phyloP scores from a whole-genome alignment of 192 early-diverging fungal species.

The Coemansia sp. region DNA sequence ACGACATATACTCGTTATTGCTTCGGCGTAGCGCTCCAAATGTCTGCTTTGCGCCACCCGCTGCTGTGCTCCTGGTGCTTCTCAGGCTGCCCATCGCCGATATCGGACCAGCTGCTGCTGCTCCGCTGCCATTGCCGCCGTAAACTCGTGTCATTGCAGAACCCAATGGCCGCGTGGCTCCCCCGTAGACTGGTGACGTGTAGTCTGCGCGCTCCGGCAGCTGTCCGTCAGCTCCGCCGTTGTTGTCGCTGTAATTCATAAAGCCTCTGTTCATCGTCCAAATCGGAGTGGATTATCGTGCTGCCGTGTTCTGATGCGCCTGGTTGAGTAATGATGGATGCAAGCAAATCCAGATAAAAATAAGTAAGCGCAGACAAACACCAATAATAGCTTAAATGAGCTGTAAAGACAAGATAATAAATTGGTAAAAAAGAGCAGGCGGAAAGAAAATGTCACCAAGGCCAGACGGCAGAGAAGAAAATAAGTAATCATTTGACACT shows the following conservation, averaged over 20 bases:
- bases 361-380: too few species aligned
- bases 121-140: slow-evolving; percentile 9
- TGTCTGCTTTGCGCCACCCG: slow-evolving; percentile 7
- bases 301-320: not conserved
- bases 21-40: not conserved
- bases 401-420: too few species aligned
- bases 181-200: slow-evolving; percentile 11
- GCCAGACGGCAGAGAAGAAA: too few species aligned
- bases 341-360: too few species aligned
- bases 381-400: too few species aligned
- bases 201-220: slow-evolving; percentile 25
- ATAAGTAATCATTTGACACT: too few species aligned
- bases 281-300: not conserved
- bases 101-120: slow-evolving; percentile 8
- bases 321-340: too few species aligned
- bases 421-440: too few species aligned
- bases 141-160: slow-evolving; percentile 14
- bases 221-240: slow-evolving; percentile 5
- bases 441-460: too few species aligned
- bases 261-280: slow-evolving; percentile 25
- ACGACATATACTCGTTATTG: slow-evolving; percentile 9
- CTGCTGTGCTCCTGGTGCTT: slow-evolving; percentile 36
- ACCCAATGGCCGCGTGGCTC: slow-evolving; percentile 5
- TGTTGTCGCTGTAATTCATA: not conserved
- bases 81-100: slow-evolving; percentile 41